phyloP scores from a whole-genome alignment of 2,329 filamentous ascomycete genomes.

The Sporothrix euskadiensis region DNA sequence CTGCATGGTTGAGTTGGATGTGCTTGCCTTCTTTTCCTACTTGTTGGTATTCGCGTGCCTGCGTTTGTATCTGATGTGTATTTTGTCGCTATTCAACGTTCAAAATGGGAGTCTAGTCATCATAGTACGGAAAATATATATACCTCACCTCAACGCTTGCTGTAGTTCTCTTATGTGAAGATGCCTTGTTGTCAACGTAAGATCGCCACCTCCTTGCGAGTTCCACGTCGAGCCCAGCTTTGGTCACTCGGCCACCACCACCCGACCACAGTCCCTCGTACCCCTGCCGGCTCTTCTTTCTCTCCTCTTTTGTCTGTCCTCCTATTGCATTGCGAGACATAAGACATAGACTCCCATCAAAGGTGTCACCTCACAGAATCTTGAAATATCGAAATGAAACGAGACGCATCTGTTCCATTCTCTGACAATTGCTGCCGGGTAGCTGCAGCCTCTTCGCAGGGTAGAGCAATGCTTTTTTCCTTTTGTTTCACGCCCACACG shows the following conservation, averaged over 20 bases:
- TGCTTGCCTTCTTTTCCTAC: background rate
- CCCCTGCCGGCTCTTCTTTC: background rate
- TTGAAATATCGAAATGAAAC: background rate
- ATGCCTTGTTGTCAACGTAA: background rate
- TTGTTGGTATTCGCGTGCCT: background rate
- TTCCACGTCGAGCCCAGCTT: background rate
- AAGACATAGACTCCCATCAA: background rate
- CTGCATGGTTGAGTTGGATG: background rate
- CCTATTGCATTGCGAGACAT: background rate
- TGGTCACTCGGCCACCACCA: background rate
- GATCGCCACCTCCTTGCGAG: background rate
- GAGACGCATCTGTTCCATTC: constrained; percentile 14
- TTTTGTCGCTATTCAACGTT: background rate
- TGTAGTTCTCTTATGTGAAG: background rate
- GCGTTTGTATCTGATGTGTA: background rate
- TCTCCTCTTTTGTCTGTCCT: background rate
- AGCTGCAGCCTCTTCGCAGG: background rate
- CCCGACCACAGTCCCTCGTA: background rate
- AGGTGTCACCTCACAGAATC: background rate
- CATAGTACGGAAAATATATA: background rate
- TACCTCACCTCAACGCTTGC: background rate
- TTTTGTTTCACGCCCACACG: background rate
- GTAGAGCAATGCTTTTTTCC: background rate
- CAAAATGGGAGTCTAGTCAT: background rate
- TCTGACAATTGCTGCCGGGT: background rate